Conservation (phyloP, 768 basidiomycete species). For the Agaricus sinodeliciosus region DNA sequence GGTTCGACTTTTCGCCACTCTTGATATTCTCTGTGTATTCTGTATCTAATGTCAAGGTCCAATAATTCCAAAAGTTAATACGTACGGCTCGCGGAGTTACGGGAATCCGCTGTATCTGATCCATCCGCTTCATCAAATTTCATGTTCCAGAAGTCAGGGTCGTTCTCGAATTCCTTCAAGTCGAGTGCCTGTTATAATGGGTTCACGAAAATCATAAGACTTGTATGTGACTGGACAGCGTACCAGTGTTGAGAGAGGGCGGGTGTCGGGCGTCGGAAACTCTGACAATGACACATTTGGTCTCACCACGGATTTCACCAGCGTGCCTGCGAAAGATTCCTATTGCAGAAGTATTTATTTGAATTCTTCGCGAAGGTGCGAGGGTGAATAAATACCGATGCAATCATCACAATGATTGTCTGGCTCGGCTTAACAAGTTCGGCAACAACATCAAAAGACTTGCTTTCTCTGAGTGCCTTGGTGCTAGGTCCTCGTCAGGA, state of each 20-base stretch:
- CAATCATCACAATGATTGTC: conserved; percentile 47
- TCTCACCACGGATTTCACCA: conserved; percentile 45
- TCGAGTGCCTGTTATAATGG: conserved; percentile 47
- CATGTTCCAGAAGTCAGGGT: conserved; percentile 64
- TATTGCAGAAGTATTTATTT: conserved; percentile 19
- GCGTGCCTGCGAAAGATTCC: conserved; percentile 72
- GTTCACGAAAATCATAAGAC: neutral
- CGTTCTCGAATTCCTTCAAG: conserved; percentile 58
- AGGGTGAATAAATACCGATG: conserved; percentile 41
- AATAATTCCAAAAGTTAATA: neutral
- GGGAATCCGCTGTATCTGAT: neutral
- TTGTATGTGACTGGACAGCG: conserved; percentile 9
- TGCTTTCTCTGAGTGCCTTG: conserved; percentile 51
- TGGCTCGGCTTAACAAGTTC: conserved; percentile 74
- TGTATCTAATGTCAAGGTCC: neutral
- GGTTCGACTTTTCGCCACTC: neutral
- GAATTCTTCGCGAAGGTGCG: neutral
- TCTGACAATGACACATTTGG: conserved; percentile 45
- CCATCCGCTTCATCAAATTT: conserved; percentile 27
- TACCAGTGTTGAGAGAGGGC: conserved; percentile 59
- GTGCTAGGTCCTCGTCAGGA: conserved; percentile 39
- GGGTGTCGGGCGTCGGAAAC: conserved; percentile 67
- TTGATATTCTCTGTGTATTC: neutral
- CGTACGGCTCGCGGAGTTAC: neutral
- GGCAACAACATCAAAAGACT: conserved; percentile 53